phyloP scores from a whole-genome alignment of 306 rosid genomes.

The Ceratonia siliqua region DNA sequence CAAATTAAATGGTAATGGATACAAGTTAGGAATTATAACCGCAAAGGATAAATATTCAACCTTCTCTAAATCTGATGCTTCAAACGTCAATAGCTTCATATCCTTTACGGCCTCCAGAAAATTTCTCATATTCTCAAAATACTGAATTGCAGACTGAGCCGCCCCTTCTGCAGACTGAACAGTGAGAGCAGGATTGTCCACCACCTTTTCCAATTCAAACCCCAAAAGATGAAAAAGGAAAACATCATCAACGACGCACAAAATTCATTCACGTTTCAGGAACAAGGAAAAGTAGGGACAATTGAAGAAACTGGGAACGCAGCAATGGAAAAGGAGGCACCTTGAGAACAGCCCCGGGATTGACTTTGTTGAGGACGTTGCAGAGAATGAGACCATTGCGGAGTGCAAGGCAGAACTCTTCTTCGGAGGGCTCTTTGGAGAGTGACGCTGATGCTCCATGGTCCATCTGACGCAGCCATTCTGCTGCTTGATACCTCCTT shows the following conservation, averaged over 20 bases:
- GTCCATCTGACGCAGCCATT: slow-evolving; percentile 96
- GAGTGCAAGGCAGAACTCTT: slow-evolving; percentile 83
- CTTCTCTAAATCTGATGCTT: slow-evolving; percentile 96
- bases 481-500: slow-evolving; percentile 86
- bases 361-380: slow-evolving; percentile 92
- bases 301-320: neutral
- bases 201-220: slow-evolving; percentile 57
- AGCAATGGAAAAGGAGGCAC: slow-evolving; percentile 29
- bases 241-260: neutral
- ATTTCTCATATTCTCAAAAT: slow-evolving; percentile 93
- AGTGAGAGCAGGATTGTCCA: slow-evolving; percentile 63
- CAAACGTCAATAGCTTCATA: slow-evolving; percentile 90
- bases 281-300: neutral
- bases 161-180: slow-evolving; percentile 80
- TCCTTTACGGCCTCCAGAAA: slow-evolving; percentile 85
- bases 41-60: slow-evolving; percentile 33
- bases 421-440: slow-evolving; percentile 77
- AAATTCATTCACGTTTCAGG: neutral
- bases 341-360: slow-evolving; percentile 90
- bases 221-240: neutral
- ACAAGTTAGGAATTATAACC: neutral
- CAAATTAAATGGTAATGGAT: neutral
- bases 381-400: slow-evolving; percentile 96
- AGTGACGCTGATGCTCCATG: slow-evolving; percentile 65
- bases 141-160: slow-evolving; percentile 94